Evolutionary conservation across 306 rosid genomes (phyloP), one percentile per base, ranked within the genome.

Genomic region (Prunus campanulata): DNA sequence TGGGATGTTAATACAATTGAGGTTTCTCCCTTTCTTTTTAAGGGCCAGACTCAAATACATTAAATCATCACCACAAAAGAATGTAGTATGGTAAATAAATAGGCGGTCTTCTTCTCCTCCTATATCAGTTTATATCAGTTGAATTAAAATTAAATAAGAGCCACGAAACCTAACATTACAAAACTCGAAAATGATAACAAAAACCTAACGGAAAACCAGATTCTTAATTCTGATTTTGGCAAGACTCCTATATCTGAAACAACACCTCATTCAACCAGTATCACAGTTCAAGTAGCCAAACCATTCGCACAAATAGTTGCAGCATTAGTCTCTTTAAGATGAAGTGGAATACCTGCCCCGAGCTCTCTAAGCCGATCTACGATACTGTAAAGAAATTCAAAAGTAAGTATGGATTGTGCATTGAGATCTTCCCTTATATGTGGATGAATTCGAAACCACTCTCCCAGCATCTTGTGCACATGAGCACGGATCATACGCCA

Each of bases 401-500:
- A 96, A 22, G 96, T 89, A 74, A 92, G 86, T 65, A 51, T 92
- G 48, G 85, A 82, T 72, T 96, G 99, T 68, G 90, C 77, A 77
- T 96, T 96, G 48, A 96, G 78, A 30, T 89, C 98, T 13, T 96
- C 98, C 82, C 99, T 89, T 59, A 96, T 71, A 56, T 96, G 90
- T 6, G 99, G 98, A 79, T 96, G 97, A 83, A 89, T 78, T 77
- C 90, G 87, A 83, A 96, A 96, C 99, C 99, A 92, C 66, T 87
- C 93, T 68, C 99, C 98, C 86, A 96, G 69, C 93, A 96, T 59
- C 83, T 88, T 92, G 81, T 96, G 94, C 84, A 92, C 90, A 63
- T 96, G 99, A 25, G 99, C 77, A 11, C 98, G 99, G 22, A 92
- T 89, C 91, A 92, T 96, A 81, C 98, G 82, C 99, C 99, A 96